phyloP scores from a whole-genome alignment of 345 rosid genomes.

The Camelina neglecta region DNA sequence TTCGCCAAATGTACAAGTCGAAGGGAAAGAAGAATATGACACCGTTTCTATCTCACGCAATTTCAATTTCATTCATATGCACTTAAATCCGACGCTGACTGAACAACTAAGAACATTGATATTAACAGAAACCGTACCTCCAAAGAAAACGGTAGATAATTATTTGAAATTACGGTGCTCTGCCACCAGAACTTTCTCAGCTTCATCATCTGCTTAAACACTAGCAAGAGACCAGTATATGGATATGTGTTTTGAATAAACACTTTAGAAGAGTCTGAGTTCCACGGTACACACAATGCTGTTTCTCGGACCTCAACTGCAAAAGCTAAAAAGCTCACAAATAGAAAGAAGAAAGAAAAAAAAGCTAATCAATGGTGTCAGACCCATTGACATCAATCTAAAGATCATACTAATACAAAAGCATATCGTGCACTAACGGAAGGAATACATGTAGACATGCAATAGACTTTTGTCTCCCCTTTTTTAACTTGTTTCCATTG shows the following conservation, averaged over 20 bases:
- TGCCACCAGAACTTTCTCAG: neutral
- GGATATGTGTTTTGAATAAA: slow-evolving; percentile 8
- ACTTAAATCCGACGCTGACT: no score
- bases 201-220: neutral
- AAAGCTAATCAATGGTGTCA: slow-evolving; percentile 20
- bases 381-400: slow-evolving; percentile 33
- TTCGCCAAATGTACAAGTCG: no score
- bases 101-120: neutral
- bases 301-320: slow-evolving; percentile 17
- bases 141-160: no score
- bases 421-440: slow-evolving; percentile 33
- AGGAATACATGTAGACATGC: slow-evolving; percentile 25
- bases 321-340: slow-evolving; percentile 29
- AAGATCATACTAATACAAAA: slow-evolving; percentile 39
- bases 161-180: neutral
- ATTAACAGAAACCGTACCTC: neutral
- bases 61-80: neutral
- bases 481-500: slow-evolving; percentile 52
- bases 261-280: slow-evolving; percentile 6
- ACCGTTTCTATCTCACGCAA: no score
- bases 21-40: neutral
- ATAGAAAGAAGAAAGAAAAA: neutral
- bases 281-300: slow-evolving; percentile 24
- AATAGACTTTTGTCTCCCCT: neutral
- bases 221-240: slow-evolving; percentile 10